These are phyloP conservation scores for Emydomyces testavorans DNA, from an alignment of 2,329 filamentous ascomycete species.

Conservation along the genomic window DNA sequence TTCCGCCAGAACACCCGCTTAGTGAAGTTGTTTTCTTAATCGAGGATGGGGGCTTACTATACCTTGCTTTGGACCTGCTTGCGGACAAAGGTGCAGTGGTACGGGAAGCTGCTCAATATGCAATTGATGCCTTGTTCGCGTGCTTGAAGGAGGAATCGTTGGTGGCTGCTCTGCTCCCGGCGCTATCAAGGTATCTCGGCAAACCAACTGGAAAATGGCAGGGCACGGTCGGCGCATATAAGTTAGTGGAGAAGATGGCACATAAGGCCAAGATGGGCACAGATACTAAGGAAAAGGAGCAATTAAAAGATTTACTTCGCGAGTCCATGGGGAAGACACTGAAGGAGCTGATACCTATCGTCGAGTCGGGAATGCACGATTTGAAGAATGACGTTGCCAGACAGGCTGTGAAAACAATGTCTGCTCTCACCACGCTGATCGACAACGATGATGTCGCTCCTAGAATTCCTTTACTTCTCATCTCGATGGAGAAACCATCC, in stretches of 20 bases:
- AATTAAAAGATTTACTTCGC: slow-evolving; percentile 77
- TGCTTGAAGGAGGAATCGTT: slow-evolving; percentile 71
- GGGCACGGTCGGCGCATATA: slow-evolving; percentile 75
- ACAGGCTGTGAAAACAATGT: slow-evolving; percentile 87
- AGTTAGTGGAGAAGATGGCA: slow-evolving; percentile 82
- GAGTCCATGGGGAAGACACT: slow-evolving; percentile 74
- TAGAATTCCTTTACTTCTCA: slow-evolving; percentile 80
- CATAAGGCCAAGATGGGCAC: slow-evolving; percentile 82
- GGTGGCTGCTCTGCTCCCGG: slow-evolving; percentile 69
- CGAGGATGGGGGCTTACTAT: slow-evolving; percentile 64
- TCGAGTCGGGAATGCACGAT: slow-evolving; percentile 73
- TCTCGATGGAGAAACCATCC: slow-evolving; percentile 90
- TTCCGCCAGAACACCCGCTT: slow-evolving; percentile 63
- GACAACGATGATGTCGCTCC: slow-evolving; percentile 96
- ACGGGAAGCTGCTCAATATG: slow-evolving; percentile 85
- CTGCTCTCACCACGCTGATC: slow-evolving; percentile 72
- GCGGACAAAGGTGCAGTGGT: slow-evolving; percentile 84
- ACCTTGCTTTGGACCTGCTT: slow-evolving; percentile 67
- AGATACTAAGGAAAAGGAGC: slow-evolving; percentile 72
- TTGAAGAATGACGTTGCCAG: slow-evolving; percentile 76
- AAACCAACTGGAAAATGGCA: slow-evolving; percentile 95
- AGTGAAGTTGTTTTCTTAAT: slow-evolving; percentile 72
- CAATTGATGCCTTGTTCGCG: slow-evolving; percentile 75
- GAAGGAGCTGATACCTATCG: slow-evolving; percentile 18
- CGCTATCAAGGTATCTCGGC: slow-evolving; percentile 60